phyloP scores from a whole-genome alignment of 1,139 yeast species.

The Kazachstania sp. region DNA sequence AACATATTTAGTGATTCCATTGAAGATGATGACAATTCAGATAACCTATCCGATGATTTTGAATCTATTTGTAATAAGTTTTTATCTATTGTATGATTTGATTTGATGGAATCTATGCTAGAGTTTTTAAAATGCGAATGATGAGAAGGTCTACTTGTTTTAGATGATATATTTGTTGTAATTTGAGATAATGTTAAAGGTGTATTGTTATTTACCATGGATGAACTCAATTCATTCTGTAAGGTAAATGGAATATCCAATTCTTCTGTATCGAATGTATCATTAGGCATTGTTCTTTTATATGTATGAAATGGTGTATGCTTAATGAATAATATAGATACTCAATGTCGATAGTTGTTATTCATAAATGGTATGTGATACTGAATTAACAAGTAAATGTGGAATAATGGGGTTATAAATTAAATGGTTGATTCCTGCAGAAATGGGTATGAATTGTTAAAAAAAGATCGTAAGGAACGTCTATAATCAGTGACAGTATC shows the following conservation, averaged over 20 bases:
- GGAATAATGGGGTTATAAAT: no score
- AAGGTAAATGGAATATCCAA: slow-evolving; percentile 25
- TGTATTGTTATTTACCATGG: slow-evolving; percentile 6
- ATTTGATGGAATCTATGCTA: background rate
- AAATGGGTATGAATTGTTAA: no score
- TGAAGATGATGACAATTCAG: slow-evolving; percentile 28
- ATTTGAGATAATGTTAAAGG: slow-evolving; percentile 2
- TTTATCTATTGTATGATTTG: background rate
- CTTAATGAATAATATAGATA: no score
- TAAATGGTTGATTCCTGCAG: no score
- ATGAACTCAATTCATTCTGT: slow-evolving; percentile 17
- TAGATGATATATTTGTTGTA: background rate
- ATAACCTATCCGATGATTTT: slow-evolving; percentile 4
- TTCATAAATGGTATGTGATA: no score
- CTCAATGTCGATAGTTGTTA: no score
- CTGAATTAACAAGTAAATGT: no score
- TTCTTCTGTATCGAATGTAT: slow-evolving; percentile 12
- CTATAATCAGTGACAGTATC: no score
- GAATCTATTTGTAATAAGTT: background rate
- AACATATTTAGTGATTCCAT: slow-evolving; percentile 34
- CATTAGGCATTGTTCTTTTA: background rate
- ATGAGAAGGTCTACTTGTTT: background rate
- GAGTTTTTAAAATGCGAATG: background rate
- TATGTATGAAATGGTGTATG: no score
- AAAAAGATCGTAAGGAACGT: no score